Conservation (phyloP, 192 early-diverging fungal species). For the Entomortierella lignicola region DNA sequence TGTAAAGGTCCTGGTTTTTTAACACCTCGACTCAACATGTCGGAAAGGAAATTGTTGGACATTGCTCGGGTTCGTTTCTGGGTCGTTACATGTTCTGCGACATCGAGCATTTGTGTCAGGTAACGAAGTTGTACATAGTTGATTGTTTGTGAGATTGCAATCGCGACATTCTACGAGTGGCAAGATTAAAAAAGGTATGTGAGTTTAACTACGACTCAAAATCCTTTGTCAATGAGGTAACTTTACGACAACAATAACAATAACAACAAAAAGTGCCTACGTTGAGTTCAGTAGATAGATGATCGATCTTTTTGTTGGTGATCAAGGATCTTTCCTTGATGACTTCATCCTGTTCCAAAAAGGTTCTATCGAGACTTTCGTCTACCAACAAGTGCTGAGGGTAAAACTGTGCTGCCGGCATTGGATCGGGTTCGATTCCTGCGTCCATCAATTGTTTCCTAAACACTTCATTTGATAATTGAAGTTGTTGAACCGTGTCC, state of each 20-base stretch:
- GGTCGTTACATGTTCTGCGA: slow-evolving; percentile 39
- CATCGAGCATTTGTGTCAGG: slow-evolving; percentile 51
- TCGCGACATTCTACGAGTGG: slow-evolving; percentile 24
- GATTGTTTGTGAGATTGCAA: slow-evolving; percentile 50
- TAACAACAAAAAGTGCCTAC: too few species aligned
- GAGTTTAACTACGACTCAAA: too few species aligned
- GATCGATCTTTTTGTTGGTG: slow-evolving; percentile 39
- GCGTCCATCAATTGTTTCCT: slow-evolving; percentile 38
- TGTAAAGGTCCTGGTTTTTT: slow-evolving; percentile 29
- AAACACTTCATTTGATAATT: slow-evolving; percentile 39
- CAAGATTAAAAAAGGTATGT: too few species aligned
- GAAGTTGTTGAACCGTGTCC: slow-evolving; percentile 42
- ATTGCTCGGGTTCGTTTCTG: slow-evolving; percentile 44
- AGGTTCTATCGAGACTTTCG: slow-evolving; percentile 39
- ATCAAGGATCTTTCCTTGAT: slow-evolving; percentile 33
- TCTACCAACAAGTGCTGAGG: slow-evolving; percentile 20
- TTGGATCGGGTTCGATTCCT: slow-evolving; percentile 43
- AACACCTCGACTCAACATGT: slow-evolving; percentile 49
- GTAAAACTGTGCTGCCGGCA: slow-evolving; percentile 31
- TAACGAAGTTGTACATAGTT: slow-evolving; percentile 51
- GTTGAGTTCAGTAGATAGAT: slow-evolving; percentile 40
- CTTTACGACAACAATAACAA: too few species aligned
- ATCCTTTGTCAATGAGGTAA: too few species aligned
- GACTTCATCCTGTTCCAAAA: slow-evolving; percentile 45
- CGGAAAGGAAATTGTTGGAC: slow-evolving; percentile 51